Evolutionary conservation across 2,329 filamentous ascomycete genomes (phyloP).

Genomic region (Niveomyces coronatus): DNA sequence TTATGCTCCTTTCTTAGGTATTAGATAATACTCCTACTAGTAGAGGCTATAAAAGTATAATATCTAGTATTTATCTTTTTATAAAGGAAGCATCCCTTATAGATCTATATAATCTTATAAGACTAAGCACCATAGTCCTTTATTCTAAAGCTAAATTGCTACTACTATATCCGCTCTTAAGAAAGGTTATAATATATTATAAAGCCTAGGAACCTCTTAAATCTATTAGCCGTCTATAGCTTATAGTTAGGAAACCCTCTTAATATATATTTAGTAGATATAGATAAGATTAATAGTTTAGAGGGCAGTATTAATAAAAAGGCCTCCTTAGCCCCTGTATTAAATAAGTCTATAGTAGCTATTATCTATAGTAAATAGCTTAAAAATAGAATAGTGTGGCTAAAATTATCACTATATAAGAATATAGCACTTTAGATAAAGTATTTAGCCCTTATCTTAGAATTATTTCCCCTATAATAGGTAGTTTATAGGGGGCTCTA

Average conservation of each 20-base stretch:
- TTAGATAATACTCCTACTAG: constrained; percentile 1
- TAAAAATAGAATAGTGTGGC: constrained; percentile 1
- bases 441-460: constrained; percentile 1
- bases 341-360: constrained; percentile 1
- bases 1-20: constrained; percentile 4
- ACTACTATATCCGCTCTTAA: constrained; percentile 2
- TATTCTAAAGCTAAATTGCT: constrained; percentile 3
- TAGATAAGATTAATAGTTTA: constrained; percentile 1
- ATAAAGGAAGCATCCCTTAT: constrained; percentile 1
- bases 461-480: constrained; percentile 1
- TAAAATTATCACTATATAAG: neutral
- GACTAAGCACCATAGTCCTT: neutral
- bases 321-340: constrained; percentile 1
- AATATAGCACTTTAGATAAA: neutral
- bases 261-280: neutral
- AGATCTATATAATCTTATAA: neutral
- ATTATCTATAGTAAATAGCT: neutral
- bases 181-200: constrained; percentile 3
- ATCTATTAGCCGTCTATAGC: constrained; percentile 1
- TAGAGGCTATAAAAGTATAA: constrained; percentile 1
- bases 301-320: neutral
- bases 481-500: neutral
- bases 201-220: neutral
- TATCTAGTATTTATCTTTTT: constrained; percentile 3
- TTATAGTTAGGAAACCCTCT: constrained; percentile 1